Evolutionary conservation across 2,329 filamentous ascomycete species (phyloP).

Genomic region (Exophiala calicioides): DNA sequence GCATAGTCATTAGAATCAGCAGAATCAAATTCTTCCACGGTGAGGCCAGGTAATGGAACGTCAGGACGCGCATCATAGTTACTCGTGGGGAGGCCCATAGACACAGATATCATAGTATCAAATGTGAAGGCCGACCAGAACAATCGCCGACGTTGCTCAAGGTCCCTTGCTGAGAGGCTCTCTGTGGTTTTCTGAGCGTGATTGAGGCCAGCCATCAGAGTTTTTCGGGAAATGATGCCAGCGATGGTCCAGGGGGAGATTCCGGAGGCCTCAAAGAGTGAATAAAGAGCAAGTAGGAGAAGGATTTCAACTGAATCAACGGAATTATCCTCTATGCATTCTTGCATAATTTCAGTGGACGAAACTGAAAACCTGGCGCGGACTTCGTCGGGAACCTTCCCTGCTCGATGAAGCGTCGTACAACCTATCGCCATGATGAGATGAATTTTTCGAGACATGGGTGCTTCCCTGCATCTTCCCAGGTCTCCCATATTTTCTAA

Average conservation of each 20-base stretch:
- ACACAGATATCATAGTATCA: not conserved
- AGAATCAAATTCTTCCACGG: conserved; percentile 2
- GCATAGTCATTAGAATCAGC: not conserved
- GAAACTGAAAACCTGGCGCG: not conserved
- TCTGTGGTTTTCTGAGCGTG: not conserved
- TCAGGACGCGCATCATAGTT: not conserved
- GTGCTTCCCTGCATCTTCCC: not conserved
- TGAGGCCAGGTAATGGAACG: not conserved
- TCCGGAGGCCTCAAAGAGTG: not conserved
- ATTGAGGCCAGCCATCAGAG: not conserved
- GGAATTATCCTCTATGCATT: not conserved
- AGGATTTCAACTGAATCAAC: not conserved
- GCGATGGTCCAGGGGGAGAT: not conserved
- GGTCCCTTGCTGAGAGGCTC: not conserved
- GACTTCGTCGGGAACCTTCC: not conserved
- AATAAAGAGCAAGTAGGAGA: conserved; percentile 1
- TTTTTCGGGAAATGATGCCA: not conserved
- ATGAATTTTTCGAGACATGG: not conserved
- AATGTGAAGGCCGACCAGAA: conserved; percentile 1
- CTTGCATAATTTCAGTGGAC: not conserved
- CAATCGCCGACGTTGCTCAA: not conserved
- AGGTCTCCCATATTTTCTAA: not conserved
- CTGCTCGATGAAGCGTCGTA: not conserved
- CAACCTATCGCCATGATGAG: not conserved
- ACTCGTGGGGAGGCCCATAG: conserved; percentile 1